Evolutionary conservation across 169 alveolate genomes (phyloP), one percentile per base, ranked within the genome.

Genomic region (Blepharisma undulans): DNA sequence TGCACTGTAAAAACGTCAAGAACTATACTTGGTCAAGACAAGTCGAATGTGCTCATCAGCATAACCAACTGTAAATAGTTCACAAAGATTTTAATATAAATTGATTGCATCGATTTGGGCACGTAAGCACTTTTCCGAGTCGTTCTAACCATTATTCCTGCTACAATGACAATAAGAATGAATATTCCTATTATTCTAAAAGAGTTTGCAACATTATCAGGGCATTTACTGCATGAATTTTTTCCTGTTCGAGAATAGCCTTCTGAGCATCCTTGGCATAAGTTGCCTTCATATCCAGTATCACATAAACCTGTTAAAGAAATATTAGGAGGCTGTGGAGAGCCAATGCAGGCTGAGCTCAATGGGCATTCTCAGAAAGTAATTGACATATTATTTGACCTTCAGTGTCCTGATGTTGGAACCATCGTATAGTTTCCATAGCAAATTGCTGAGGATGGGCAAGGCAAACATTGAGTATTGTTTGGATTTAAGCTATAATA

Each of bases 391-490:
- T 78, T 94, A 59, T 34, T 74, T n/a, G 84, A 33, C 60, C 96
- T 94, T 94, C 96, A 94, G 82, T 84, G 92, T 22, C 95, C 95
- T 25, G 92, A 76, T 59, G 48, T 87, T 25, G 96, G 95, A 2
- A 93, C 91, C 19, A 94, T 92, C 29, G 27, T 72, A 59, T 71
- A 25, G 18, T 94, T 95, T 59, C 96, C 96, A 10, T 79, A 29
- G 87, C 96, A 94, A 21, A 85, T 79, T 8, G 95, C 94, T 79
- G 87, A 71, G 27, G 29, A 25, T 12, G 91, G 91, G 71, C 91
- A 86, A 21, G 22, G 25, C 29, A 21, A 27, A 33, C 91, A 86
- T 21, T 27, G 91, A 16, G 79, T 84, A 7, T 84, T 76, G 7
- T 60, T 86, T 12, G 89, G 74, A 4, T 84, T 48, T 59, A 84